These are phyloP conservation scores for Nepenthes gracilis DNA, from an alignment of 148 eudicot genomes.

Conservation along the genomic window DNA sequence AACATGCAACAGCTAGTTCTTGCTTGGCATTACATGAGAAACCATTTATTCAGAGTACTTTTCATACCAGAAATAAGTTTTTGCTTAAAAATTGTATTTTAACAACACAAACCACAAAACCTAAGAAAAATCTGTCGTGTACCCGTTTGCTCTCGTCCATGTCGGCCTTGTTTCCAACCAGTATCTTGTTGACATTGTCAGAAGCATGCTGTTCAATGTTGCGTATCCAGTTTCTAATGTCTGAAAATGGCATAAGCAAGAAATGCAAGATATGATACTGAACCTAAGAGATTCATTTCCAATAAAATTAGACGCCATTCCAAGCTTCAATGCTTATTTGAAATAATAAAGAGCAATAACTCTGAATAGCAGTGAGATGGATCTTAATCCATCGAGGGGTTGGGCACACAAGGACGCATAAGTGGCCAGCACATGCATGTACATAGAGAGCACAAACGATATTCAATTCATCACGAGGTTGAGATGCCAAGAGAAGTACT, in stretches of 20 bases:
- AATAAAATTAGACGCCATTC: not conserved
- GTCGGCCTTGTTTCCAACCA: conserved; percentile 87
- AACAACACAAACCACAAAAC: not conserved
- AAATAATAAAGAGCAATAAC: too few species aligned
- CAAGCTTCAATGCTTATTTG: too few species aligned
- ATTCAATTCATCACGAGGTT: not conserved
- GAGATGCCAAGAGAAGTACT: conserved; percentile 23
- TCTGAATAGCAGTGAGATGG: too few species aligned
- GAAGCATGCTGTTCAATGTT: conserved; percentile 89
- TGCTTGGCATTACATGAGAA: too few species aligned
- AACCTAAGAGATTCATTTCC: not conserved
- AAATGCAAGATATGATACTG: not conserved
- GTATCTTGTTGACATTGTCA: conserved; percentile 79
- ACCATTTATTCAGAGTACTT: too few species aligned
- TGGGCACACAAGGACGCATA: too few species aligned
- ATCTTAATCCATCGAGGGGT: too few species aligned
- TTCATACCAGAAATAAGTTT: too few species aligned
- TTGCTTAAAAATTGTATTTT: too few species aligned
- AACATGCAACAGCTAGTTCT: too few species aligned
- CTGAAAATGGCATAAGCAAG: conserved; percentile 18
- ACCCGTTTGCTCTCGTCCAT: conserved; percentile 96
- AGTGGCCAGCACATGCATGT: too few species aligned
- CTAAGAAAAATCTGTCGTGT: conserved; percentile 5
- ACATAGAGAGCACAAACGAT: too few species aligned
- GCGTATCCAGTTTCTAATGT: conserved; percentile 81